These are phyloP conservation scores for Candida argentea DNA, from an alignment of 805 yeast genomes.

Conservation along the genomic window DNA sequence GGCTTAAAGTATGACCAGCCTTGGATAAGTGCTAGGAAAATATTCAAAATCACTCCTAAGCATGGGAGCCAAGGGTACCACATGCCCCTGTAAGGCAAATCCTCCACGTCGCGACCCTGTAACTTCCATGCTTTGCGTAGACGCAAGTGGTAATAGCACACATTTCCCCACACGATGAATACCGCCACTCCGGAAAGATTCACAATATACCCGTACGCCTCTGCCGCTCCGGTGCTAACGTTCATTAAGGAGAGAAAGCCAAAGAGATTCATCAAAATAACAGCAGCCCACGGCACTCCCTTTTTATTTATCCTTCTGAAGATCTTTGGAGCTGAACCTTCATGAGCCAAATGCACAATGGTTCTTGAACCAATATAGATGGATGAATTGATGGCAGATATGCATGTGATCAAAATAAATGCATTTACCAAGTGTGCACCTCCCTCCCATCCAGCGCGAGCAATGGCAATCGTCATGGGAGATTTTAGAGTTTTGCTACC, in stretches of 20 bases:
- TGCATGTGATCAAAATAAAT: conserved; percentile 50
- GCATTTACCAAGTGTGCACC: conserved; percentile 50
- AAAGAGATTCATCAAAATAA: conserved; percentile 41
- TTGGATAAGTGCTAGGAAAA: conserved; percentile 48
- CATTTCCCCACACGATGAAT: conserved; percentile 58
- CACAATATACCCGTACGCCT: conserved; percentile 51
- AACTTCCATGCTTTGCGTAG: conserved; percentile 37
- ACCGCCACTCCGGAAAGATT: conserved; percentile 58
- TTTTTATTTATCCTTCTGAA: conserved; percentile 40
- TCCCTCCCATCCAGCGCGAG: conserved; percentile 31
- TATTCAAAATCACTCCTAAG: conserved; percentile 38
- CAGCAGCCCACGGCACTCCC: conserved; percentile 60
- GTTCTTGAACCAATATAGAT: conserved; percentile 64
- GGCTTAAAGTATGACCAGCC: conserved; percentile 60
- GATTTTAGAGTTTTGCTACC: conserved; percentile 32
- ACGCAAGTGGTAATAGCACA: conserved; percentile 45
- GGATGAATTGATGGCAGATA: conserved; percentile 62
- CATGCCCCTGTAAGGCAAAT: conserved; percentile 26
- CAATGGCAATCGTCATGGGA: conserved; percentile 30
- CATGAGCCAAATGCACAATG: conserved; percentile 51
- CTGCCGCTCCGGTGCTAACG: conserved; percentile 47
- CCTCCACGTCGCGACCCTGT: conserved; percentile 26
- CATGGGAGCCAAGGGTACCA: conserved; percentile 43
- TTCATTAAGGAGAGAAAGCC: conserved; percentile 50
- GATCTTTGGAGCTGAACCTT: conserved; percentile 49